These are phyloP conservation scores for Pythium guiyangense DNA, from an alignment of 352 stramenopile genomes.

Conservation along the genomic window DNA sequence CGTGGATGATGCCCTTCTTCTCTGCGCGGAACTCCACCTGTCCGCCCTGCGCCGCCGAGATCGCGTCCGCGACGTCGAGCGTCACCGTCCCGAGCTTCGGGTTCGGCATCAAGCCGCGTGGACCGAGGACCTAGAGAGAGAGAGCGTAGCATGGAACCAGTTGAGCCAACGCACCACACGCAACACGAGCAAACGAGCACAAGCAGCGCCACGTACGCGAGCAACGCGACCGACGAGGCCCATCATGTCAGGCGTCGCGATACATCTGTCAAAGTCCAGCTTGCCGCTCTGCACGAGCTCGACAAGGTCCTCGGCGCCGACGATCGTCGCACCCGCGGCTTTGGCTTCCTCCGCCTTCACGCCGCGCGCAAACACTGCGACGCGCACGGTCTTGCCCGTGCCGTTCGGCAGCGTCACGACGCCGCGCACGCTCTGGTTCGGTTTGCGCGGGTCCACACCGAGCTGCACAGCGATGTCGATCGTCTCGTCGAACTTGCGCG, in stretches of 20 bases:
- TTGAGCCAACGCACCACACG: not conserved
- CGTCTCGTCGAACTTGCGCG: constrained; percentile 86
- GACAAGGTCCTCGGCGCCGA: constrained; percentile 89
- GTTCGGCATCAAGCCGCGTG: constrained; percentile 97
- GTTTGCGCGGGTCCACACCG: constrained; percentile 83
- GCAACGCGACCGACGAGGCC: constrained; percentile 90
- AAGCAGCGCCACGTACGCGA: constrained; percentile 32
- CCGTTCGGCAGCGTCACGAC: constrained; percentile 84
- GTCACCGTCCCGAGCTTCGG: constrained; percentile 96
- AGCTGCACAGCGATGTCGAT: constrained; percentile 83
- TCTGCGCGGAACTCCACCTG: constrained; percentile 89
- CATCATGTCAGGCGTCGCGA: constrained; percentile 93
- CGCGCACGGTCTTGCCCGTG: constrained; percentile 83
- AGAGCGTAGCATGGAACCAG: not conserved
- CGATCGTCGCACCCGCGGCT: constrained; percentile 84
- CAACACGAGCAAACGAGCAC: not conserved
- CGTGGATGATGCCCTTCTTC: constrained; percentile 90
- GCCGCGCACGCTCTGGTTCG: constrained; percentile 85
- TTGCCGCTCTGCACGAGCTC: constrained; percentile 87
- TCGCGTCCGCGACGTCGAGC: constrained; percentile 82
- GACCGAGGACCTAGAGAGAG: constrained; percentile 82
- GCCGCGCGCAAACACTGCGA: constrained; percentile 90
- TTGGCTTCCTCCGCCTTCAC: constrained; percentile 87
- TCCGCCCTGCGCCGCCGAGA: constrained; percentile 71
- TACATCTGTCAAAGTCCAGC: constrained; percentile 89